Base-by-base conservation (phyloP, 192 early-diverging fungal species). In the Podila epigama region DNA sequence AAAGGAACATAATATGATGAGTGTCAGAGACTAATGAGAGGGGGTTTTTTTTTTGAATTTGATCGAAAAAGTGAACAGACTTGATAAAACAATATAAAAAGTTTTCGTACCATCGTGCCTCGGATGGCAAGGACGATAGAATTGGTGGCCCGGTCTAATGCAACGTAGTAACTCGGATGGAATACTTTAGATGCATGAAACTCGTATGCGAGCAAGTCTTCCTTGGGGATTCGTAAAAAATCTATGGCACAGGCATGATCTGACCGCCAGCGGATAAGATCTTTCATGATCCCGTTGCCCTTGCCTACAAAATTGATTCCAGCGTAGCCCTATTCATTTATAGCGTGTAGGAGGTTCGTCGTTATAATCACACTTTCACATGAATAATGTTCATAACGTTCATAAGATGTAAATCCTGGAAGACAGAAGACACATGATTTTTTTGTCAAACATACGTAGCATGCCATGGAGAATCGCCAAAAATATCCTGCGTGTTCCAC, bases 271-370 rank as follows among this genome's bases (percentile, higher is more conserved):
- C 87, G 84, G 39, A 87, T 83, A 9, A 86, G 87, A 51, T 92
- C 91, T 72, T 89, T 77, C 31, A 91, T 80, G 22, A 80, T 80
- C 4, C 84, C 84, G 33, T 89, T 91, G 12, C 90, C 90, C 56
- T 90, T 86, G 60, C 90, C 90, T 41, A 91, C 84, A 70, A 91
- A 89, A 52, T 91, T 89, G 28, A 93, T 81, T 5, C 88, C 91
- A 4, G 87, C 86, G 88, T 88, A 93, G 15, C 91, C 91, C 73
- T 77, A 41, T 12, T 31, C 13, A 15, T 32, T 3, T 40, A 27
- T 29, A 25, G 48, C 12, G 10, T 34, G n/a, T n/a, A n/a, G n/a
- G n/a, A n/a, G n/a, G n/a, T n/a, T n/a, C n/a, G n/a, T n/a, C n/a
- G n/a, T n/a, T n/a, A n/a, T n/a, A n/a, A n/a, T n/a, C n/a, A n/a